These are phyloP conservation scores for Taphrina sp. DNA, from an alignment of 1,139 yeast species.

Conservation along the genomic window DNA sequence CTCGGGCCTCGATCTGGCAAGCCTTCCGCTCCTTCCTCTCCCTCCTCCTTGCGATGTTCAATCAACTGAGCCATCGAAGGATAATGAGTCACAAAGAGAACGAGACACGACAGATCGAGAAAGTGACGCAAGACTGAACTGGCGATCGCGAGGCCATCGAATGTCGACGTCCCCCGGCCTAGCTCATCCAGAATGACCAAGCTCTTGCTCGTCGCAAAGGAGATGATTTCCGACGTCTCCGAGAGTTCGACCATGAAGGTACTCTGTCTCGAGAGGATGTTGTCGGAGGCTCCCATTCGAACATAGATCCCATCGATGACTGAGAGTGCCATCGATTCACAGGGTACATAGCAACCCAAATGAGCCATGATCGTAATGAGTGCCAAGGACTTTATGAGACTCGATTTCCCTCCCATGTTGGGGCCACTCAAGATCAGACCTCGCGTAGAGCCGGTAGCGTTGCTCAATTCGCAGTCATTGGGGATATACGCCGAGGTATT, in stretches of 20 bases:
- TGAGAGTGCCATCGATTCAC: slow-evolving; percentile 54
- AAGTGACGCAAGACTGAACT: slow-evolving; percentile 69
- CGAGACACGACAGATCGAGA: slow-evolving; percentile 54
- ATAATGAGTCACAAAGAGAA: slow-evolving; percentile 83
- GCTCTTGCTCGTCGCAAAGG: slow-evolving; percentile 52
- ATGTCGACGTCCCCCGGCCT: slow-evolving; percentile 83
- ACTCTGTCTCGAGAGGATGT: slow-evolving; percentile 64
- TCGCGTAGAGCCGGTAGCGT: slow-evolving; percentile 45
- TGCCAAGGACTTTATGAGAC: slow-evolving; percentile 64
- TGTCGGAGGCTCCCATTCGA: slow-evolving; percentile 72
- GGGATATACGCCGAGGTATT: slow-evolving; percentile 59
- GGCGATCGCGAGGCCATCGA: slow-evolving; percentile 87
- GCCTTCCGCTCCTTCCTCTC: slow-evolving; percentile 47
- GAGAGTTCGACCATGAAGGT: slow-evolving; percentile 74
- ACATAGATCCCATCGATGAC: slow-evolving; percentile 56
- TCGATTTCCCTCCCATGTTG: slow-evolving; percentile 77
- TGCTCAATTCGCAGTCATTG: slow-evolving; percentile 59
- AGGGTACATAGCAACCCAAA: slow-evolving; percentile 78
- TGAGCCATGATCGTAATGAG: slow-evolving; percentile 72
- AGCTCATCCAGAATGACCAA: slow-evolving; percentile 63
- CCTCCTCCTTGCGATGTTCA: slow-evolving; percentile 38
- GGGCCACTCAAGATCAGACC: slow-evolving; percentile 70
- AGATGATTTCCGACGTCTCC: slow-evolving; percentile 61
- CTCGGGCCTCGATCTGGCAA: too few relatives aligned
- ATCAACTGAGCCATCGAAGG: slow-evolving; percentile 65